A percentile compares a stretch with the other conserved stretches of the same genome.
Evolutionary conservation across 2,329 filamentous ascomycete genomes (phyloP).

Genomic region (Trichocomaceae sp.): DNA sequence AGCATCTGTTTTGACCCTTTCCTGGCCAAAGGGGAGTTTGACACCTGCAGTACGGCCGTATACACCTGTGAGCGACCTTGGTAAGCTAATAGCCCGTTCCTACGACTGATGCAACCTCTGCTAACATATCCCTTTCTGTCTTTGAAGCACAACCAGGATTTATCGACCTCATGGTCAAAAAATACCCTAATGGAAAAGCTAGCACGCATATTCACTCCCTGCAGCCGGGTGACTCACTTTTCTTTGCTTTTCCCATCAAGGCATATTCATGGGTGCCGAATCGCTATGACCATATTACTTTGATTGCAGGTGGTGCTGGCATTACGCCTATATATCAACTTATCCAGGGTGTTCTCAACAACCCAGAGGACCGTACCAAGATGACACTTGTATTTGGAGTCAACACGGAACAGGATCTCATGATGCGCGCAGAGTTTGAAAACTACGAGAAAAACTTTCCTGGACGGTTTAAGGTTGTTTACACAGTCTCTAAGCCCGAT

Average conservation of each 20-base stretch:
- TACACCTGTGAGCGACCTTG: slow-evolving; percentile 53
- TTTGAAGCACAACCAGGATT: slow-evolving; percentile 49
- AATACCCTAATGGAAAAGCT: slow-evolving; percentile 59
- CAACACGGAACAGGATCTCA: slow-evolving; percentile 57
- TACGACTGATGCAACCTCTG: neutral
- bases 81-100: slow-evolving; percentile 28
- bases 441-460: slow-evolving; percentile 46
- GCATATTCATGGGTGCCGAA: slow-evolving; percentile 50
- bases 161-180: slow-evolving; percentile 61
- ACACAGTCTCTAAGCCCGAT: slow-evolving; percentile 46
- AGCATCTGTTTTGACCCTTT: slow-evolving; percentile 55
- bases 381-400: slow-evolving; percentile 62
- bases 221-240: slow-evolving; percentile 54
- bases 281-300: slow-evolving; percentile 48
- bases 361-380: slow-evolving; percentile 56
- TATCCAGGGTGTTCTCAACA: slow-evolving; percentile 54
- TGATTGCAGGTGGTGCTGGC: slow-evolving; percentile 65
- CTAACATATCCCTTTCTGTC: slow-evolving; percentile 1
- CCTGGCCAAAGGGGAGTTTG: slow-evolving; percentile 52
- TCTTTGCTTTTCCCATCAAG: slow-evolving; percentile 51
- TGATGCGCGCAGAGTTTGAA: slow-evolving; percentile 52
- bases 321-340: slow-evolving; percentile 67
- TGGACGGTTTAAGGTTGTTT: slow-evolving; percentile 51
- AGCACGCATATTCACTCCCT: slow-evolving; percentile 62
- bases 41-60: slow-evolving; percentile 60